phyloP scores from a whole-genome alignment of 2,329 filamentous ascomycete species.

The Beauveria rudraprayagi region DNA sequence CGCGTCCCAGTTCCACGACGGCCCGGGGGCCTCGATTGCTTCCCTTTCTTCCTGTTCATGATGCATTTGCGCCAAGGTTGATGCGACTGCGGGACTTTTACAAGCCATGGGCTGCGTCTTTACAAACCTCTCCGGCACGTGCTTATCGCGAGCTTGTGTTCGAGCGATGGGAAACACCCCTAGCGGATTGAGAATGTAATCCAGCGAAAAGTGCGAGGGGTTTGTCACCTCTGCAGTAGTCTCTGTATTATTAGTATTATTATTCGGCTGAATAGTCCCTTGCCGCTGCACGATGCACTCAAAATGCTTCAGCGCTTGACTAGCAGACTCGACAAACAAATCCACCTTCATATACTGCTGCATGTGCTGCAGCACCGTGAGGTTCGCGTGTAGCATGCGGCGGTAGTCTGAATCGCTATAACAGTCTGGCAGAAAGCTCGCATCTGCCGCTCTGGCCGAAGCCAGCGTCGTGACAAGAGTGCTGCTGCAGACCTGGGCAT shows the following conservation, averaged over 20 bases:
- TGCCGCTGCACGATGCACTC: background rate
- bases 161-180: conserved; percentile 9
- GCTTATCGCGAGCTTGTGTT: conserved; percentile 4
- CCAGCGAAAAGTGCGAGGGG: conserved; percentile 6
- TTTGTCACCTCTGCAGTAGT: background rate
- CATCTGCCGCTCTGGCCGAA: background rate
- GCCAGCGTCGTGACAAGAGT: conserved; percentile 11
- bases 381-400: background rate
- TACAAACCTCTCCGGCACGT: conserved; percentile 3
- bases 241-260: background rate
- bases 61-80: background rate
- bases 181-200: conserved; percentile 10
- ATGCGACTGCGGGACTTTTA: background rate
- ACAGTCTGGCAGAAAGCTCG: background rate
- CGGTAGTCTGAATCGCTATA: background rate
- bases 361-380: conserved; percentile 4
- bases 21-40: background rate
- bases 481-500: conserved; percentile 10
- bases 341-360: conserved; percentile 10
- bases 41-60: background rate
- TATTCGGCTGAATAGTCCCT: background rate
- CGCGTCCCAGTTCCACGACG: conserved; percentile 6
- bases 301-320: conserved; percentile 8
- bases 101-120: background rate
- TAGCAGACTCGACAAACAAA: conserved; percentile 6